A percentile compares a stretch with the other conserved stretches of the same genome.
Evolutionary conservation across 768 basidiomycete genomes (phyloP).

Genomic region (Auriculariales sp.): DNA sequence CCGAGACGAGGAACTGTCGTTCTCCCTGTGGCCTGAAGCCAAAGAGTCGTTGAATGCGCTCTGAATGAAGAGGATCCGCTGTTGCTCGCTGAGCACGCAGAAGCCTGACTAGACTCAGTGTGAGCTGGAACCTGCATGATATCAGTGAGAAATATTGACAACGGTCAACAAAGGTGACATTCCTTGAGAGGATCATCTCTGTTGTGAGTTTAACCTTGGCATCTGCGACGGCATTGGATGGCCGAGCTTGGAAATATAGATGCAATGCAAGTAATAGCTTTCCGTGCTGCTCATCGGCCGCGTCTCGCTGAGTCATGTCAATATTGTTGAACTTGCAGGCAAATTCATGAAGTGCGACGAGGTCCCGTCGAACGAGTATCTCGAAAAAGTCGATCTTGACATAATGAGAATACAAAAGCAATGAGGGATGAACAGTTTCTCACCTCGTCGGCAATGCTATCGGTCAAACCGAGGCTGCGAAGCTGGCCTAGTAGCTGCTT

Average conservation of each 20-base stretch:
- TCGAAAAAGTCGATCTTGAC: background rate
- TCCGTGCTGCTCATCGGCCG: background rate
- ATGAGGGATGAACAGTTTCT: background rate
- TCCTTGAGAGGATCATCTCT: background rate
- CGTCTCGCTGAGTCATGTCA: background rate
- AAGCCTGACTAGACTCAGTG: background rate
- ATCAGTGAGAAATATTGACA: background rate
- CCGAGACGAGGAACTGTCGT: conserved; percentile 16
- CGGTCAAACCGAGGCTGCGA: conserved; percentile 2
- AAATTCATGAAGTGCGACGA: background rate
- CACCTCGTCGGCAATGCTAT: conserved; percentile 4
- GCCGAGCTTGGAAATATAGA: background rate
- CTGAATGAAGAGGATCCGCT: conserved; percentile 1
- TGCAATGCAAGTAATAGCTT: background rate
- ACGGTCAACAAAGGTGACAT: background rate
- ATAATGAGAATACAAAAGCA: conserved; percentile 8
- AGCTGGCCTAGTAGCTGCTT: conserved; percentile 13
- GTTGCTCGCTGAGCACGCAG: background rate
- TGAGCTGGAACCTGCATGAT: background rate
- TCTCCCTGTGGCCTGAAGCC: conserved; percentile 16
- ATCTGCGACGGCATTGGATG: background rate
- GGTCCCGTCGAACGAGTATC: conserved; percentile 7
- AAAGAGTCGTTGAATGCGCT: conserved; percentile 22
- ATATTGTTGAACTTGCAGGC: background rate
- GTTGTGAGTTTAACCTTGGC: background rate